phyloP scores from a whole-genome alignment of 176 grass and related monocot genomes.

The Avena atlantica region DNA sequence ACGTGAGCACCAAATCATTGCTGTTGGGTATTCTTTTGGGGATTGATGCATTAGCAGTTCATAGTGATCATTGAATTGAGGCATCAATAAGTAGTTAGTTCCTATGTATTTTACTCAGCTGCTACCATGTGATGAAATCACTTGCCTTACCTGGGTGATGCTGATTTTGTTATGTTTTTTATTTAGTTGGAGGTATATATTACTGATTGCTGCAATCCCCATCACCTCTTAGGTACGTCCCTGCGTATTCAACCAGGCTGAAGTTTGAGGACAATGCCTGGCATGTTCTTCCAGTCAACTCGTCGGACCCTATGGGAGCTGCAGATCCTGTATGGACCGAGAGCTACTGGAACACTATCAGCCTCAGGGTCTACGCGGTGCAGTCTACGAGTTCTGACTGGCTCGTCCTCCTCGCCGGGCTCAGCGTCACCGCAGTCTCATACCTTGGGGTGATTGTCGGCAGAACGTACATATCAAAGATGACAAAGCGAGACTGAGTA shows the following conservation, averaged over 20 bases:
- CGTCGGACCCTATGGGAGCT: constrained; percentile 61
- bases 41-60: neutral
- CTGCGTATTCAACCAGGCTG: constrained; percentile 91
- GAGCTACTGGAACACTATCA: constrained; percentile 94
- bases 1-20: neutral
- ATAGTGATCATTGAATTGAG: neutral
- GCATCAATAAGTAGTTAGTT: neutral
- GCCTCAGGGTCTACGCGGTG: constrained; percentile 81
- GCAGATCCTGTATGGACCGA: constrained; percentile 91
- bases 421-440: constrained; percentile 59
- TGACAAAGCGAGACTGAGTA: constrained; percentile 70
- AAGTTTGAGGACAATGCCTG: constrained; percentile 68
- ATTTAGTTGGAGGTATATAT: neutral
- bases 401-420: constrained; percentile 61
- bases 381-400: constrained; percentile 70
- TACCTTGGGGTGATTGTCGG: constrained; percentile 58
- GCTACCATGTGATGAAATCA: constrained; percentile 1
- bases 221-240: constrained; percentile 72
- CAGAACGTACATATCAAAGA: constrained; percentile 70
- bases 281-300: constrained; percentile 68
- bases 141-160: too few species aligned
- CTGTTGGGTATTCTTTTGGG: neutral
- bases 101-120: constrained; percentile 9
- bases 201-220: constrained; percentile 27
- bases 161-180: neutral